phyloP scores from a whole-genome alignment of 768 basidiomycete genomes.

The Psilocybe cyanescens region DNA sequence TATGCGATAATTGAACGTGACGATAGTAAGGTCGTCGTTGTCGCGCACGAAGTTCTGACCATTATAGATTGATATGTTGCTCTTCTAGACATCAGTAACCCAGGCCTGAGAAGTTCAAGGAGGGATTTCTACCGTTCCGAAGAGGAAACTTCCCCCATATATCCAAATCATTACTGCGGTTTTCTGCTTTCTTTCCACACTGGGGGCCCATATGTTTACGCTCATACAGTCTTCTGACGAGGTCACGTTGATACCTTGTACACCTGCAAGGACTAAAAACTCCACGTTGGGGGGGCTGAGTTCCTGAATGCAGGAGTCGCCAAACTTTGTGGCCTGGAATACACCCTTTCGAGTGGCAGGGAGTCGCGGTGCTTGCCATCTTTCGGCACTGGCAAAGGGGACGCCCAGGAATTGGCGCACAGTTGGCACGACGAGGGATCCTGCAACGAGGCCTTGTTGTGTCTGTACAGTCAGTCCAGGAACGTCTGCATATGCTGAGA shows the following conservation, averaged over 20 bases:
- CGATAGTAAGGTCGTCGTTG: conserved; percentile 36
- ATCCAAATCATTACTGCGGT: conserved; percentile 40
- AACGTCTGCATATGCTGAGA: not conserved
- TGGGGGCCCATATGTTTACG: conserved; percentile 43
- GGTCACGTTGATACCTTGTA: conserved; percentile 25
- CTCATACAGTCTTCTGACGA: conserved; percentile 39
- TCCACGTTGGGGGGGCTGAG: conserved; percentile 20
- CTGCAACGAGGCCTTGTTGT: conserved; percentile 32
- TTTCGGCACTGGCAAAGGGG: conserved; percentile 34
- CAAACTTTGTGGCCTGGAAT: conserved; percentile 30
- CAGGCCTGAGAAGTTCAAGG: not conserved
- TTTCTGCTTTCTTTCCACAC: conserved; percentile 27
- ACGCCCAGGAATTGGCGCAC: conserved; percentile 39
- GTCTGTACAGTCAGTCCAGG: conserved; percentile 31
- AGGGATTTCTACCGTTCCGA: conserved; percentile 32
- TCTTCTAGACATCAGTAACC: conserved; percentile 19
- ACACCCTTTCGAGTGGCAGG: conserved; percentile 19
- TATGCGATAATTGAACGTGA: conserved; percentile 40
- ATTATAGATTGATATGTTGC: conserved; percentile 28
- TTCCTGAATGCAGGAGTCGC: conserved; percentile 31
- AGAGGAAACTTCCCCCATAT: conserved; percentile 38
- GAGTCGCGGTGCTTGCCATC: conserved; percentile 32
- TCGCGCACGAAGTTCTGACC: conserved; percentile 34
- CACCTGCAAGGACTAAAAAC: conserved; percentile 27
- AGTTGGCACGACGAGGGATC: conserved; percentile 24